phyloP scores from a whole-genome alignment of 2,329 filamentous ascomycete genomes.

The Fusarium sterilihyphosum region DNA sequence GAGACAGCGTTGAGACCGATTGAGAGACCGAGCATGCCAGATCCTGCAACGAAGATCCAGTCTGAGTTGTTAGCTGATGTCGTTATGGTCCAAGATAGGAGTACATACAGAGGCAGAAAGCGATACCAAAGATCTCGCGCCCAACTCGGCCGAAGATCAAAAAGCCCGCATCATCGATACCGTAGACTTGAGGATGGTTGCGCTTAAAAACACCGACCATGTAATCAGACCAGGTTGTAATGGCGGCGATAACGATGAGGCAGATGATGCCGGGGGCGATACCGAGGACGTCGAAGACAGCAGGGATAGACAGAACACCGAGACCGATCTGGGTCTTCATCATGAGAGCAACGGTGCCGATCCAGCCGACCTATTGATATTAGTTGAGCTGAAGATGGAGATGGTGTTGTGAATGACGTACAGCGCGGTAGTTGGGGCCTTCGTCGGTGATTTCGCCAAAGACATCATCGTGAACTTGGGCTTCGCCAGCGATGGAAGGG shows the following conservation, averaged over 20 bases:
- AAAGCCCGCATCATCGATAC: conserved; percentile 62
- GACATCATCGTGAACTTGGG: conserved; percentile 42
- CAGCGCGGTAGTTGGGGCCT: conserved; percentile 46
- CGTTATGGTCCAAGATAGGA: rapidly evolving
- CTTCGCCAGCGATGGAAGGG: conserved; percentile 1
- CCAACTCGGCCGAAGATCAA: conserved; percentile 60
- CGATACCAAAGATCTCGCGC: conserved; percentile 52
- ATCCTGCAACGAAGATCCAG: conserved; percentile 33
- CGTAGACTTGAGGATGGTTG: conserved; percentile 60
- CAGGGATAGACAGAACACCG: conserved; percentile 59
- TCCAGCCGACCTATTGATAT: conserved; percentile 52
- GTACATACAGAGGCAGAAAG: conserved; percentile 49
- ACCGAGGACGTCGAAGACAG: conserved; percentile 56
- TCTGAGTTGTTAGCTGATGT: not conserved
- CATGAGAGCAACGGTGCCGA: conserved; percentile 56
- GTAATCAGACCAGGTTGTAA: conserved; percentile 61
- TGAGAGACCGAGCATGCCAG: conserved; percentile 45
- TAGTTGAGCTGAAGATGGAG: not conserved
- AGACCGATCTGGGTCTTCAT: conserved; percentile 60
- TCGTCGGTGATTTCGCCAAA: conserved; percentile 45
- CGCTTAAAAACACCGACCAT: conserved; percentile 62
- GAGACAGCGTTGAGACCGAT: conserved; percentile 54
- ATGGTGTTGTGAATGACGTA: conserved; percentile 18
- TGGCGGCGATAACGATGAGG: conserved; percentile 51
- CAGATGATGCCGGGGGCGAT: conserved; percentile 59